These are phyloP conservation scores for Adansonia digitata DNA, from an alignment of 345 rosid species.

Conservation along the genomic window DNA sequence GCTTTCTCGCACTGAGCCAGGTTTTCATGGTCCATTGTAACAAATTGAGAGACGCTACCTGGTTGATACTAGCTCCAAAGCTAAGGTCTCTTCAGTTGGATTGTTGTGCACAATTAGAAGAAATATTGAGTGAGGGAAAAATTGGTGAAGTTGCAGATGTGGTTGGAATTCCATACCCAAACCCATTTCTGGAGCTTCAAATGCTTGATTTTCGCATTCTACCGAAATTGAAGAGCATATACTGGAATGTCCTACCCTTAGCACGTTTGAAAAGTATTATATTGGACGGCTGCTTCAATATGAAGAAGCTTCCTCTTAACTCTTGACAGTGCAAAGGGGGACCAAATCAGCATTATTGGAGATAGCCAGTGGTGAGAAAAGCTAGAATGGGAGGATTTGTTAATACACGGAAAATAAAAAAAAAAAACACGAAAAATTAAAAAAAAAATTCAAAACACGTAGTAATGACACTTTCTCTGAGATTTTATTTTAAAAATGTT, in stretches of 20 bases:
- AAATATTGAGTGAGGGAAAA: constrained; percentile 3
- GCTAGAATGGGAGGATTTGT: not conserved
- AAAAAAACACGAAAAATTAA: too few species aligned
- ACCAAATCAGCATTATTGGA: not conserved
- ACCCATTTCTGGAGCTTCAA: not conserved
- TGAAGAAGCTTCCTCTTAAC: constrained; percentile 22
- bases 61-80: not conserved
- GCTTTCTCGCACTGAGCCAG: not conserved
- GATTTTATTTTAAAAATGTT: too few species aligned
- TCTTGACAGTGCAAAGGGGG: constrained; percentile 11
- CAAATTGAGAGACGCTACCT: not conserved
- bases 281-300: not conserved
- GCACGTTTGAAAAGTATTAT: not conserved
- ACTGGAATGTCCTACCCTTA: constrained; percentile 14
- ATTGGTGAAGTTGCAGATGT: not conserved
- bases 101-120: not conserved
- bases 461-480: too few species aligned
- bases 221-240: constrained; percentile 9
- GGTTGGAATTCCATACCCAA: not conserved
- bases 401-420: too few species aligned
- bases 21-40: not conserved
- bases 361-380: not conserved
- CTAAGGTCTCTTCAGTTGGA: not conserved
- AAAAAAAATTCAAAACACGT: too few species aligned
- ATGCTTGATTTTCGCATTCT: not conserved